Conservation (phyloP, 1,284 basidiomycete species). For the Jaminaea rosea region DNA sequence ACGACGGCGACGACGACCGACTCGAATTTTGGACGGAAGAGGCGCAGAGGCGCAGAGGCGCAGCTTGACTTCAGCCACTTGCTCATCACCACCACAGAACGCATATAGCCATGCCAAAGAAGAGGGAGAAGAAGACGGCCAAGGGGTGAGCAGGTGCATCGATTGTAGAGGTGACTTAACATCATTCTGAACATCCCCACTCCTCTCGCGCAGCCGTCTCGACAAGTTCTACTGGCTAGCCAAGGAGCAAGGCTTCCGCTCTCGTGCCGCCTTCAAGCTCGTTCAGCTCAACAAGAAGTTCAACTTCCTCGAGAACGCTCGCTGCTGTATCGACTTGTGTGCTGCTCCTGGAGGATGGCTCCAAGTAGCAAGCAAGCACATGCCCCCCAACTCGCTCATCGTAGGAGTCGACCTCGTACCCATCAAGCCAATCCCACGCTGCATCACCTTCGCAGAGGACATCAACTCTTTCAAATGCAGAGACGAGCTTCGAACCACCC, state of each 20-base stretch:
- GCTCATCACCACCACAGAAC: background rate
- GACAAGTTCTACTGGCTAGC: constrained; percentile 50
- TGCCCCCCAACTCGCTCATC: constrained; percentile 90
- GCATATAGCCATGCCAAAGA: constrained; percentile 31
- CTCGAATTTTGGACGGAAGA: too few relatives aligned
- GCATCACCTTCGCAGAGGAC: constrained; percentile 85
- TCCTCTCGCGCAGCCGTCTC: constrained; percentile 24
- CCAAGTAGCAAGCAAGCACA: constrained; percentile 95
- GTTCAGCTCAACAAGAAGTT: constrained; percentile 99
- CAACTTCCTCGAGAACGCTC: constrained; percentile 76
- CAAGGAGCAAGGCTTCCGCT: constrained; percentile 92
- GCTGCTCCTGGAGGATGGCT: constrained; percentile 99
- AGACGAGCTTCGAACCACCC: constrained; percentile 70
- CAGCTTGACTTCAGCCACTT: background rate
- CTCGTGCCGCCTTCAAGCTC: constrained; percentile 98
- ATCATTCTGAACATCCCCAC: background rate
- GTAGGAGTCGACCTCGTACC: constrained; percentile 89
- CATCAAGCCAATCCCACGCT: constrained; percentile 89
- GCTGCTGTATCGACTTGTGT: constrained; percentile 95
- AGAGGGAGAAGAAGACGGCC: constrained; percentile 45
- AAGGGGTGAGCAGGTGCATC: constrained; percentile 21
- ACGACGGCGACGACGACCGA: too few relatives aligned
- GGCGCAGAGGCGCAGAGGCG: too few relatives aligned
- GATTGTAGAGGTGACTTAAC: background rate
- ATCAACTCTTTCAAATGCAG: constrained; percentile 90